Evolutionary conservation across 305 asterid species (phyloP).

Genomic region (Petunia hybrid): DNA sequence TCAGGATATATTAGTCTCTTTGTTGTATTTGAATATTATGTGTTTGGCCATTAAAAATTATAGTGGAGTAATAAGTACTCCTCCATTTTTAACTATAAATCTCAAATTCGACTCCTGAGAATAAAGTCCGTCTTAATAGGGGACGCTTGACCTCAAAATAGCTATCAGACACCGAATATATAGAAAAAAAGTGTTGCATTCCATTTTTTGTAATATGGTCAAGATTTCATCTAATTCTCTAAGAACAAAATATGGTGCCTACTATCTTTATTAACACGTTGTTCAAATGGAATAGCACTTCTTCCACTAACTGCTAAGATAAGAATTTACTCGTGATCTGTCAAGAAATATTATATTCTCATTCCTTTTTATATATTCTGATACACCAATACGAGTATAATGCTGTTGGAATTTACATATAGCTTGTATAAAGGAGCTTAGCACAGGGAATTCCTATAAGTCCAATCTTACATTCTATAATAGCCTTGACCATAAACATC

Average conservation of each 20-base stretch:
- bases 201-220: background rate
- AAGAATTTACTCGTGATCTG: background rate
- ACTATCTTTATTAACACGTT: background rate
- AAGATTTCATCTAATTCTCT: background rate
- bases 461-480: too few relatives aligned
- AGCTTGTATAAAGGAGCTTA: background rate
- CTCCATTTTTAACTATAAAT: too few relatives aligned
- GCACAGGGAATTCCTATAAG: background rate
- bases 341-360: background rate
- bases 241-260: background rate
- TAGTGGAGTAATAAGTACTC: too few relatives aligned
- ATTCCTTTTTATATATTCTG: background rate
- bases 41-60: too few relatives aligned
- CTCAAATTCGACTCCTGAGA: too few relatives aligned
- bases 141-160: too few relatives aligned
- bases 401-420: background rate
- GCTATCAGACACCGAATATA: too few relatives aligned
- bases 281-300: background rate
- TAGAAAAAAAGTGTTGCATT: background rate
- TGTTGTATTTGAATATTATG: too few relatives aligned
- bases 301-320: slow-evolving; percentile 20
- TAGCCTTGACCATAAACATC: background rate
- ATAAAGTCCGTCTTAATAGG: too few relatives aligned
- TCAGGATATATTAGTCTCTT: too few relatives aligned
- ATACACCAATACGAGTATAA: background rate